Conservation (phyloP, 2,329 filamentous ascomycete species). For the Beauveria australis region DNA sequence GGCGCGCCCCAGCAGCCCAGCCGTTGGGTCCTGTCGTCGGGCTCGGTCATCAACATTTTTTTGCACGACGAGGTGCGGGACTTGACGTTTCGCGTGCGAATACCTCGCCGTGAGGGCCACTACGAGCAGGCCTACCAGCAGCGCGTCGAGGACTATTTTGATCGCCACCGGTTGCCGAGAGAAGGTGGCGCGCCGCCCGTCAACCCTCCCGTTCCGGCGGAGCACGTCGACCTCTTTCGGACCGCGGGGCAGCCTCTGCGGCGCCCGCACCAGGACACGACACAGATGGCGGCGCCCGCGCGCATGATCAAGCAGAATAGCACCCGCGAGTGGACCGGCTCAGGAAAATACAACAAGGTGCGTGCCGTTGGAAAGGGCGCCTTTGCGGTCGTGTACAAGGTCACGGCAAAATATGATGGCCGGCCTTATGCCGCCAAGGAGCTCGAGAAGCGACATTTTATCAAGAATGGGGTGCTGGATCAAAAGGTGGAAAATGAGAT, state of each 20-base stretch:
- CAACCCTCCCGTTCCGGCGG: background rate
- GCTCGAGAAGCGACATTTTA: conserved; percentile 84
- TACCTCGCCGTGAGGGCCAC: conserved; percentile 64
- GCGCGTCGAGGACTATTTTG: conserved; percentile 63
- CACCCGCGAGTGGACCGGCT: conserved; percentile 71
- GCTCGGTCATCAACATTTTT: conserved; percentile 64
- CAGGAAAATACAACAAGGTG: conserved; percentile 74
- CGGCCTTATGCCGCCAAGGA: conserved; percentile 86
- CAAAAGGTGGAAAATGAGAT: conserved; percentile 95
- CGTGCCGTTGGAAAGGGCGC: conserved; percentile 82
- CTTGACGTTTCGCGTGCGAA: conserved; percentile 75
- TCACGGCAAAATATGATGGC: conserved; percentile 79
- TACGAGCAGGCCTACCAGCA: conserved; percentile 57
- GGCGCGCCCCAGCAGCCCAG: conserved; percentile 22
- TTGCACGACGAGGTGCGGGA: conserved; percentile 46
- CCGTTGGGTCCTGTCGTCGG: conserved; percentile 59
- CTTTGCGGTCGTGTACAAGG: conserved; percentile 87
- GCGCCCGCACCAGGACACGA: conserved; percentile 14
- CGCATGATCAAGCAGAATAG: conserved; percentile 20
- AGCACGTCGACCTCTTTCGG: conserved; percentile 22
- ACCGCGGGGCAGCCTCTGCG: background rate
- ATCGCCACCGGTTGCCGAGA: conserved; percentile 22
- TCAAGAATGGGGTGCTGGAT: conserved; percentile 85
- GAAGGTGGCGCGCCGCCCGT: conserved; percentile 4
- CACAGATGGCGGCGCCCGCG: background rate